These are phyloP conservation scores for Cercospora sp. DNA, from an alignment of 2,329 filamentous ascomycete genomes.

Conservation along the genomic window DNA sequence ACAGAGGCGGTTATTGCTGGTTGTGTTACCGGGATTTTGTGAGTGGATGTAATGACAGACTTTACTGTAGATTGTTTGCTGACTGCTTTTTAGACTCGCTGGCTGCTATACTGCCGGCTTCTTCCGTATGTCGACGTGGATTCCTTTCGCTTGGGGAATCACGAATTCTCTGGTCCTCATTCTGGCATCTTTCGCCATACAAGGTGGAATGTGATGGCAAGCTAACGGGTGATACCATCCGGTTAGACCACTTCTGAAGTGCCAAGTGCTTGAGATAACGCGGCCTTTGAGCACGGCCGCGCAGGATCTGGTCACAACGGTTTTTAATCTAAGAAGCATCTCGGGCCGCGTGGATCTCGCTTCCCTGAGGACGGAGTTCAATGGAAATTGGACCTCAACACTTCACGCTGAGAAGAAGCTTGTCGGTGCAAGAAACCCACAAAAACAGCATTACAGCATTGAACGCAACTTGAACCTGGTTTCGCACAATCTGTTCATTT, in stretches of 20 bases:
- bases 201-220: slow-evolving; percentile 69
- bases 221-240: not conserved
- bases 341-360: not conserved
- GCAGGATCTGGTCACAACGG: not conserved
- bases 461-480: not conserved
- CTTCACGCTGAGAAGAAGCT: not conserved
- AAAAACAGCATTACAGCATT: not conserved
- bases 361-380: not conserved
- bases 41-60: slow-evolving; percentile 37
- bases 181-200: slow-evolving; percentile 88
- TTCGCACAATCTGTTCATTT: slow-evolving; percentile 3
- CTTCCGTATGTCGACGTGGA: slow-evolving; percentile 92
- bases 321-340: not conserved
- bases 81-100: slow-evolving; percentile 59
- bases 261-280: not conserved
- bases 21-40: slow-evolving; percentile 79
- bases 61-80: slow-evolving; percentile 2
- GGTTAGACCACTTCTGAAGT: not conserved
- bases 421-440: not conserved
- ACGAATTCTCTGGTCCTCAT: slow-evolving; percentile 81
- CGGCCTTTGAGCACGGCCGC: not conserved
- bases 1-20: slow-evolving; percentile 77
- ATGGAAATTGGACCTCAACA: not conserved
- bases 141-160: slow-evolving; percentile 83
- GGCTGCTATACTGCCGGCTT: slow-evolving; percentile 79